Base-by-base conservation (phyloP, 164 flowering plant genomes). In the Piper betle region DNA sequence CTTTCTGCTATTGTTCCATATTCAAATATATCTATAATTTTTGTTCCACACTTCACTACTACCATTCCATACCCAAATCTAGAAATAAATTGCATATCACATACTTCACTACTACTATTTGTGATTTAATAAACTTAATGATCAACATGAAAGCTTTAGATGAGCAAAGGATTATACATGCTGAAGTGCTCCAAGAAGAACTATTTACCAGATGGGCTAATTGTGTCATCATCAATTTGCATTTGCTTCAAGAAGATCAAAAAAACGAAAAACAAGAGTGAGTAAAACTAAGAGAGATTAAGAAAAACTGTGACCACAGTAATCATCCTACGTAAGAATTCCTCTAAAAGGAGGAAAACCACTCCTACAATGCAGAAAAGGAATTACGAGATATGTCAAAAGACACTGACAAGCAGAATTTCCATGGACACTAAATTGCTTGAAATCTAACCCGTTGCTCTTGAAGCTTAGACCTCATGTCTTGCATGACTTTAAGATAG, bases 361-460 rank as follows among this genome's bases (percentile, higher is more conserved):
- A 46, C 15, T 46, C 50, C 50, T 46, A 46, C 3, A 54, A 54
- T 5, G 16, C 18, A 54, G 57, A 25, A 54, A n/a, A 54, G 3
- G 6, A 17, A 25, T 3, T 10, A n/a, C 17, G 18, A 10, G 17
- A 3, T 8, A 16, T 25, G 6, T 4, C 6, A 18, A 54, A 54
- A 54, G 20, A n/a, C 6, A 54, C 2, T 12, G 57, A 2, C 5
- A 20, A 54, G 25, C 9, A 18, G 18, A n/a, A 3, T 18, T 17
- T 18, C 57, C 18, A 16, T 8, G 0, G 6, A 3, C 1, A 18
- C 6, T 16, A 18, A 37, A 11, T 57, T 38, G 8, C 5, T 33
- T 8, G 1, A 19, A 38, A 59, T 13, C 59, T 63, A 62, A 86
- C 96, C 87, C 82, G 74, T 57, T 78, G 87, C 39, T 79, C 78